Percentiles rank a stretch among this genome's conserved stretches.
Conservation (phyloP, 2,329 filamentous ascomycete genomes). For the Epichloe bromicola region DNA sequence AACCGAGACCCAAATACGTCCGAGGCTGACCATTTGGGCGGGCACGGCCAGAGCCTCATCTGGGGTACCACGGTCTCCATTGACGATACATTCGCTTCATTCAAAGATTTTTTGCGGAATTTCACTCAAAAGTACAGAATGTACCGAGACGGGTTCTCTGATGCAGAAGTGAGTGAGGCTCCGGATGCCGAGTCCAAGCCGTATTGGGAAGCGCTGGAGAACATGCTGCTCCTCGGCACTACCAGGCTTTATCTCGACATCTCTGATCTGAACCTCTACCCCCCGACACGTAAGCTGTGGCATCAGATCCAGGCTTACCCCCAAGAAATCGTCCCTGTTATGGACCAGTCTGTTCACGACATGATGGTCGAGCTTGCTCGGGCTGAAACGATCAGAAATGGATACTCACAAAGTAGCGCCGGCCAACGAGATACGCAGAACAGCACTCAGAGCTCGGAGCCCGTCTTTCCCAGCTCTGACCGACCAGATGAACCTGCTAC, state of each 20-base stretch:
- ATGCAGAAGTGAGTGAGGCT: constrained; percentile 56
- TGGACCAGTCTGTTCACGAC: constrained; percentile 92
- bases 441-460: constrained; percentile 53
- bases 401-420: constrained; percentile 46
- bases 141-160: constrained; percentile 73
- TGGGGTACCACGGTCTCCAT: constrained; percentile 98
- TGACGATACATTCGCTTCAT: constrained; percentile 71
- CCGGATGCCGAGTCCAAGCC: constrained; percentile 67
- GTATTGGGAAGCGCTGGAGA: constrained; percentile 74
- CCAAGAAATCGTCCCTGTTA: constrained; percentile 88
- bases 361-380: constrained; percentile 82
- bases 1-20: constrained; percentile 71
- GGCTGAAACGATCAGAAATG: constrained; percentile 60
- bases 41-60: constrained; percentile 68
- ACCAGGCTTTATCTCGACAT: constrained; percentile 80
- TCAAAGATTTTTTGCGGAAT: constrained; percentile 86
- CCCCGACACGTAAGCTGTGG: constrained; percentile 85
- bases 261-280: constrained; percentile 81
- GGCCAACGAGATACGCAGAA: constrained; percentile 31
- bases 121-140: constrained; percentile 90
- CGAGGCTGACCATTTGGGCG: constrained; percentile 78
- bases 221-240: constrained; percentile 79
- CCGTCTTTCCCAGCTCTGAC: constrained; percentile 71
- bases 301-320: constrained; percentile 90
- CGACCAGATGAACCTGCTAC: constrained; percentile 35